Conservation (phyloP, 306 rosid species). For the Amphicarpaea edgeworthii region DNA sequence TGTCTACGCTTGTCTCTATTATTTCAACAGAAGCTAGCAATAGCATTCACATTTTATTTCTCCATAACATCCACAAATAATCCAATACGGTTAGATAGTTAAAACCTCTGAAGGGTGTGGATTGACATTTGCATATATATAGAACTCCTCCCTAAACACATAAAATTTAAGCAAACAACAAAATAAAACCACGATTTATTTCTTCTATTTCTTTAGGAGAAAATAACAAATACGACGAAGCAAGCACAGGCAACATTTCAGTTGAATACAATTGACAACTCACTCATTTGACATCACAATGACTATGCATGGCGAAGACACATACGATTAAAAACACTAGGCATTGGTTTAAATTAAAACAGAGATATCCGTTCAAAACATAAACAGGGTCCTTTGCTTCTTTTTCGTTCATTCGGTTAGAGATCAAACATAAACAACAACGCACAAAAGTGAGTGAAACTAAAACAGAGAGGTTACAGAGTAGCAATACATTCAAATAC, state of each 20-base stretch:
- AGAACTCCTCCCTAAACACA: neutral
- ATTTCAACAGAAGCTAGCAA: no score
- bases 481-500: neutral
- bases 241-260: neutral
- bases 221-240: neutral
- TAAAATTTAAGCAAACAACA: neutral
- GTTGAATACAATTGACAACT: neutral
- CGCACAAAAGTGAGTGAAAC: constrained; percentile 2
- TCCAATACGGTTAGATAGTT: no score
- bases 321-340: neutral
- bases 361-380: neutral
- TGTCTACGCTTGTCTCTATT: no score
- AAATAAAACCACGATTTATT: neutral
- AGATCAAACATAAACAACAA: neutral
- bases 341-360: neutral
- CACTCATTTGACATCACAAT: neutral
- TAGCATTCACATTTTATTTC: no score
- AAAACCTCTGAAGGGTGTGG: neutral
- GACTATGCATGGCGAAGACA: neutral
- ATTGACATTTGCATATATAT: neutral
- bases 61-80: no score
- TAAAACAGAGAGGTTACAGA: neutral
- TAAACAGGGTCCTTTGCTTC: constrained; percentile 1
- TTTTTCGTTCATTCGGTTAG: neutral
- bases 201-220: neutral